Evolutionary conservation across 345 rosid genomes (phyloP), one percentile per base, ranked within the genome.

Genomic region (Salix udensis): DNA sequence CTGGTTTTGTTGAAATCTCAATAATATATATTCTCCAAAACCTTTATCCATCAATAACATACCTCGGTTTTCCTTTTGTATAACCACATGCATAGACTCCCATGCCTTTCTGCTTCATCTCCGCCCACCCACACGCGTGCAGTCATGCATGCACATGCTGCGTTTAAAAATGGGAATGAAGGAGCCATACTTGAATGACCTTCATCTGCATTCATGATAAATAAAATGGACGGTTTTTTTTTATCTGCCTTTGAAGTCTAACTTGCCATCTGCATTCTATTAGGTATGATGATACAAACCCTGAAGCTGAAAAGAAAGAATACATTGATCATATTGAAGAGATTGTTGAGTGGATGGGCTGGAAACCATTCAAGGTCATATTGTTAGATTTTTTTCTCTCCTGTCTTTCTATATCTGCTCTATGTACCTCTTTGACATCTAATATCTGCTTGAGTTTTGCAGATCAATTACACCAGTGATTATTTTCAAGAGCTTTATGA

Each of bases 291-390:
- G 99, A 96, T 73, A 96, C 99, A 31, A 96, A 96, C 75, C 99
- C 98, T 1, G 98, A 96, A 85, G 98, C 99, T 84, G 98, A 96
- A 81, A 96, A 91, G 91, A 90, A 88, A 89, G 99, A 96, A 83
- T 92, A 96, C 70, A 96, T 96, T 65, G 87, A 92, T 85, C 99
- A 96, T 81, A 96, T 96, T 39, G 79, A 92, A 88, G 99, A 96
- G 83, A 96, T 96, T 81, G 99, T 96, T 28, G 80, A 73, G 50
- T 96, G 99, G 98, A 90, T 96, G 99, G 97, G 99, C 34, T 96
- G 98, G 99, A 87, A 90, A 80, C 98, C 99, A 31, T 92, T 90
- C 82, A 93, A 96, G 97, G 98, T 93, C 82, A 40, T 58, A 15
- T 72, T 19, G 4, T 42, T 26, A 3, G 52, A 50, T 21, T 58